Evolutionary conservation across 768 basidiomycete genomes (phyloP).

Genomic region (Boletus rubroflammeus): DNA sequence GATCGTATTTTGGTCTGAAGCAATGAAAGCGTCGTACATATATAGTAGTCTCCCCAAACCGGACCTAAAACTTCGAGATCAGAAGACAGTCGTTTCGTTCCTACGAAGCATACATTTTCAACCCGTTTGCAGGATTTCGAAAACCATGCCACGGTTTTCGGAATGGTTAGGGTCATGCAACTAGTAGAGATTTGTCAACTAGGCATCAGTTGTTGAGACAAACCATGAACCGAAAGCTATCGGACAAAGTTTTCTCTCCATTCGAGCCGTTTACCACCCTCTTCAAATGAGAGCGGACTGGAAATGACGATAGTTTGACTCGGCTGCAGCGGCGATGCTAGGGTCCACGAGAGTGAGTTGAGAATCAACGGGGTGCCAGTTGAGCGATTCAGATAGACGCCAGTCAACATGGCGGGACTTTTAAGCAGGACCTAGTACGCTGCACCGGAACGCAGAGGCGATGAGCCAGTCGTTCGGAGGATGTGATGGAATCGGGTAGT

Average conservation of each 20-base stretch:
- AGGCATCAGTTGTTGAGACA: neutral
- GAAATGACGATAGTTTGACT: neutral
- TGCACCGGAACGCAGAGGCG: neutral
- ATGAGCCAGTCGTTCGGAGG: too few relatives aligned
- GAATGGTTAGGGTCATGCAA: neutral
- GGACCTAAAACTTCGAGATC: too few relatives aligned
- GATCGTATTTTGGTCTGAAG: slow-evolving; percentile 1
- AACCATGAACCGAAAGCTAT: neutral
- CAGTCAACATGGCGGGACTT: neutral
- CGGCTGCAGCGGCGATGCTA: too few relatives aligned
- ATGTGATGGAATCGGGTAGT: too few relatives aligned
- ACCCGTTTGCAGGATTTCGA: neutral
- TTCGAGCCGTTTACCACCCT: neutral
- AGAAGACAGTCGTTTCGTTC: too few relatives aligned
- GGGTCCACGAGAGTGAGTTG: neutral
- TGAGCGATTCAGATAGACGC: neutral
- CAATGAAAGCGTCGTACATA: neutral
- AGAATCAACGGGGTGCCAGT: neutral
- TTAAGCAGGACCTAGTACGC: neutral
- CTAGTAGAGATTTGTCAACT: neutral
- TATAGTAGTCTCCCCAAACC: too few relatives aligned
- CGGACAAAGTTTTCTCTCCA: slow-evolving; percentile 1
- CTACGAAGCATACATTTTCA: too few relatives aligned
- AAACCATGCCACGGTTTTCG: neutral
- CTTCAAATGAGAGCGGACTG: neutral